Conservation (phyloP, 768 basidiomycete species). For the Imleria badia region DNA sequence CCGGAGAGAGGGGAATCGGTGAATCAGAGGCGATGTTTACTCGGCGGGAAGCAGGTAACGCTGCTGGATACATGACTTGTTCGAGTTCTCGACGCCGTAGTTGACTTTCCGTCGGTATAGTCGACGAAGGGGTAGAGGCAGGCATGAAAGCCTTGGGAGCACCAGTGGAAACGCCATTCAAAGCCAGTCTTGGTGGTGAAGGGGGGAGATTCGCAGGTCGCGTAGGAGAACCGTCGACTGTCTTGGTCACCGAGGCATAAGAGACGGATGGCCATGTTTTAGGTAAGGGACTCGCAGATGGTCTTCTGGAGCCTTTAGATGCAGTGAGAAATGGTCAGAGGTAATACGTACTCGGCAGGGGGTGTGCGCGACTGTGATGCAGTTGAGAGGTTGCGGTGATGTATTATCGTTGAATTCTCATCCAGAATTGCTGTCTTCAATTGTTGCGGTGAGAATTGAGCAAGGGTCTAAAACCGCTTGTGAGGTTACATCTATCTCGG, state of each 20-base stretch:
- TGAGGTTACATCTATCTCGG: constrained; percentile 6
- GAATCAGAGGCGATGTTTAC: constrained; percentile 38
- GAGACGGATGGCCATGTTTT: constrained; percentile 47
- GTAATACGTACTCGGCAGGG: constrained; percentile 22
- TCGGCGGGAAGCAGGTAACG: constrained; percentile 30
- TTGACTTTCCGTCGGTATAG: constrained; percentile 45
- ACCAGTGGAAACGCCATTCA: constrained; percentile 68
- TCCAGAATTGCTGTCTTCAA: constrained; percentile 24
- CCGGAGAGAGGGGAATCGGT: constrained; percentile 80
- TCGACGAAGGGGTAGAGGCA: constrained; percentile 18
- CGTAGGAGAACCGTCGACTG: constrained; percentile 19
- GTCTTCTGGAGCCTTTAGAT: constrained; percentile 12
- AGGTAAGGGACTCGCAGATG: constrained; percentile 11
- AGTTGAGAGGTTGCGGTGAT: constrained; percentile 18
- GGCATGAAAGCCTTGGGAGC: constrained; percentile 49
- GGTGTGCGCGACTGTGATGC: constrained; percentile 12
- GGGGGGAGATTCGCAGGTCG: constrained; percentile 34
- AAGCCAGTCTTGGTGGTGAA: constrained; percentile 60
- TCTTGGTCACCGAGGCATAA: constrained; percentile 35
- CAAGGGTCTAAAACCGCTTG: constrained; percentile 48
- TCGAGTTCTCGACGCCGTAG: constrained; percentile 54
- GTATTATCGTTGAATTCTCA: constrained; percentile 21
- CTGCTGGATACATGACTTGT: constrained; percentile 44
- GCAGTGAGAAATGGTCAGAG: constrained; percentile 2
- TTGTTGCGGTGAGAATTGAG: constrained; percentile 61